Conservation (phyloP, 1,139 yeast species). For the Hyphopichia pseudoburtonii region DNA sequence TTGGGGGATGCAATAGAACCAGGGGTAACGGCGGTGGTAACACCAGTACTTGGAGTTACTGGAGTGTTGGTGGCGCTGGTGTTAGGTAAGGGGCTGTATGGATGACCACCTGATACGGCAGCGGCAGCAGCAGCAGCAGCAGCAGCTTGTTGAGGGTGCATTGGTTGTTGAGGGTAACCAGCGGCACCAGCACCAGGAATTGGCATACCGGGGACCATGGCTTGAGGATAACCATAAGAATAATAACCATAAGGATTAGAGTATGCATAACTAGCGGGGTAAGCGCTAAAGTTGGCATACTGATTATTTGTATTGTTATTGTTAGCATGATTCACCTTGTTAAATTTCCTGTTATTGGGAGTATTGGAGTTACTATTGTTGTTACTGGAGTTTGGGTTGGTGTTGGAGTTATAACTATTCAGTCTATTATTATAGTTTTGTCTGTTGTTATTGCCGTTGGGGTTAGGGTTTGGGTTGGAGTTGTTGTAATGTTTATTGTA, state of each 20-base stretch:
- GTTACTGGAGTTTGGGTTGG: constrained; percentile 1
- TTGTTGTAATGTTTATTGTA: constrained; percentile 2
- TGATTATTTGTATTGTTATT: constrained; percentile 11
- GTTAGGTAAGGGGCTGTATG: constrained; percentile 8
- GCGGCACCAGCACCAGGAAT: constrained; percentile 12
- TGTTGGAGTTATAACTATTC: neutral
- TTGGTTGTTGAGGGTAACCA: constrained; percentile 11
- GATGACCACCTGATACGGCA: constrained; percentile 13
- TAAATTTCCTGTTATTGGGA: constrained; percentile 15
- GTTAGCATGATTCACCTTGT: constrained; percentile 16
- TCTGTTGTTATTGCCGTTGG: neutral
- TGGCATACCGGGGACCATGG: constrained; percentile 14
- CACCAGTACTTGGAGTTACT: too few relatives aligned
- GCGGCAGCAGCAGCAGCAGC: constrained; percentile 10
- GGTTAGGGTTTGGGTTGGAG: neutral
- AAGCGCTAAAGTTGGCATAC: constrained; percentile 13
- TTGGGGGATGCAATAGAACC: constrained; percentile 5
- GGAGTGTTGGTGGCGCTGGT: constrained; percentile 1
- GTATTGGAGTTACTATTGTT: constrained; percentile 6
- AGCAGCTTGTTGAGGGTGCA: constrained; percentile 12
- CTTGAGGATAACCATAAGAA: constrained; percentile 14
- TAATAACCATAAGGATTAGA: constrained; percentile 21
- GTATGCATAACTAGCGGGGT: constrained; percentile 16
- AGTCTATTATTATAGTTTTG: neutral
- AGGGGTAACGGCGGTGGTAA: constrained; percentile 11